phyloP scores from a whole-genome alignment of 345 rosid species.

The Hibiscus syriacus region DNA sequence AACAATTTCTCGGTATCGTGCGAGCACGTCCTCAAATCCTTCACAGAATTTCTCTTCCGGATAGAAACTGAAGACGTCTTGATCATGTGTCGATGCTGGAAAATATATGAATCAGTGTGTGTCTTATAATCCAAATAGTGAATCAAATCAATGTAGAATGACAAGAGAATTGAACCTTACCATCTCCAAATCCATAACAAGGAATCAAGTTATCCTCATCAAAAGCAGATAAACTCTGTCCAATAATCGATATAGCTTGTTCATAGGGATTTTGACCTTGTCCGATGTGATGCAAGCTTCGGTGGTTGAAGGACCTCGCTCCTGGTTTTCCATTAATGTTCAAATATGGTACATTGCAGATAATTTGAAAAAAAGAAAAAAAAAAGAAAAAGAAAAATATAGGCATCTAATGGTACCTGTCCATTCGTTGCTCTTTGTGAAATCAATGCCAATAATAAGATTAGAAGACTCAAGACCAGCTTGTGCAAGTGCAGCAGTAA shows the following conservation, averaged over 20 bases:
- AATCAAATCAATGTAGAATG: too few relatives aligned
- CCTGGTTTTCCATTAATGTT: slow-evolving; percentile 33
- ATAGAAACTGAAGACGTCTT: too few relatives aligned
- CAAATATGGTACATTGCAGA: slow-evolving; percentile 7
- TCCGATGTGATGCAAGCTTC: slow-evolving; percentile 62
- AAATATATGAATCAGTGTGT: too few relatives aligned
- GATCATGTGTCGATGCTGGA: too few relatives aligned
- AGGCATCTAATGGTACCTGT: slow-evolving; percentile 42
- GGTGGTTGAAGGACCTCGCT: slow-evolving; percentile 51
- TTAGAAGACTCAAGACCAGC: slow-evolving; percentile 89
- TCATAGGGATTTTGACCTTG: slow-evolving; percentile 60
- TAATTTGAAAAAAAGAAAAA: not conserved
- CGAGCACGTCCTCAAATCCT: too few relatives aligned
- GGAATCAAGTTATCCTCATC: slow-evolving; percentile 84
- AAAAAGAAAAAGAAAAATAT: not conserved
- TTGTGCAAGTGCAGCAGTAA: slow-evolving; percentile 28
- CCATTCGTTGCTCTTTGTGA: slow-evolving; percentile 98
- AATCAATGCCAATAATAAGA: slow-evolving; percentile 85
- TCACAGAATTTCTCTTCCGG: too few relatives aligned
- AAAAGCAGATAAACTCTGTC: slow-evolving; percentile 62
- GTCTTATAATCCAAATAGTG: too few relatives aligned
- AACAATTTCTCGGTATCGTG: too few relatives aligned
- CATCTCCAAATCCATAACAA: slow-evolving; percentile 73
- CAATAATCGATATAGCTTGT: slow-evolving; percentile 75
- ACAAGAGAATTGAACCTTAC: slow-evolving; percentile 22